Evolutionary conservation across 768 basidiomycete genomes (phyloP), one percentile per base, ranked within the genome.

Genomic region (Coprinopsis cinerea): DNA sequence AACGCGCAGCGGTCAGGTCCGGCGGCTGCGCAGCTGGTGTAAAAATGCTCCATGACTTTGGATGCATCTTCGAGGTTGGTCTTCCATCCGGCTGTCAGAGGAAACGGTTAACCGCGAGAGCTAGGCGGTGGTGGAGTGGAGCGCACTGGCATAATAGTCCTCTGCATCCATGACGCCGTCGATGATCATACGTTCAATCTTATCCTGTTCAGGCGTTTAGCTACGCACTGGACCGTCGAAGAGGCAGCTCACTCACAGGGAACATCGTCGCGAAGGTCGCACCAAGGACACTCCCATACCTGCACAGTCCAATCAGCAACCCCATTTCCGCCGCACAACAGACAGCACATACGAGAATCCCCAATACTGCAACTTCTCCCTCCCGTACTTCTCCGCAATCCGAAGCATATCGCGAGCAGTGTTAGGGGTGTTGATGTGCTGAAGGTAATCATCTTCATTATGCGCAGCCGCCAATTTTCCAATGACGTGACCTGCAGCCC

Each of bases 111-210:
- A 7, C 11, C 11, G 9, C 11, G 3, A 4, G 47, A 18, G 15
- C 20, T 32, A 17, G n/a, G 18, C 17, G 24, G 42, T 40, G 22
- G 42, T 36, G 17, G 15, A 37, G 26, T 13, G 15, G 22, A 22
- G 47, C 60, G 32, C 51, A 70, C 72, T 61, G 11, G 62, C 53
- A 47, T 67, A 75, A 48, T 72, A 73, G 41, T 71, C 57, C 25
- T 72, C 67, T 1, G 67, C 56, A 36, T 73, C 71, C 18, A 66
- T 62, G n/a, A 72, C 70, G 17, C 71, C 70, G 40, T 74, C 72
- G 18, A 73, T 61, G 5, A 70, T 57, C 15, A 73, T 9, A 10
- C 70, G 65, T 44, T 65, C 69, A 18, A 72, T 57, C 34, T 69
- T 68, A 44, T 70, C 65, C 67, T 73, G 34, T 55, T 53, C 4